Base-by-base conservation (phyloP, 352 stramenopile genomes). In the Pythium rishiriense region DNA sequence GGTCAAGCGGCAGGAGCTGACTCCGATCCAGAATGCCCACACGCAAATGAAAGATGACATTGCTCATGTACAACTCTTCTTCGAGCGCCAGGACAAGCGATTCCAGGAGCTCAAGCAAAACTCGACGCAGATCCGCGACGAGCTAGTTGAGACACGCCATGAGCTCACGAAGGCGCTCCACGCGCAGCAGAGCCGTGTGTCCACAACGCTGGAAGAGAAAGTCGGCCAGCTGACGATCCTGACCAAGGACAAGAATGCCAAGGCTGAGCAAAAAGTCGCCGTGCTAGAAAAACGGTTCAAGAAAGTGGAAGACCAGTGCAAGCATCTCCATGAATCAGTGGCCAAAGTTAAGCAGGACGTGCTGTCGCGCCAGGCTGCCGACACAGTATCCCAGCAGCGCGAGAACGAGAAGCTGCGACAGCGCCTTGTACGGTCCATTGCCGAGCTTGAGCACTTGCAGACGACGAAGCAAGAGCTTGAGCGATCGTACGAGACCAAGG, bases 51-150 rank as follows among this genome's bases (percentile, higher is more conserved):
- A 81, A 53, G 78, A 93, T 4, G 81, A 91, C 25, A 8, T 93
- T 37, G 61, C 63, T 19, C 79, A 93, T 35, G 58, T 93, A 2
- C 76, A 78, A 26, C 64, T 66, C 21, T 75, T 73, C 4, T 59
- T 93, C 19, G 80, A 89, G 28, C 80, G 81, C 1, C 81, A 90
- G 28, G 83, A 91, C 43, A 89, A 83, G 56, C 81, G 83, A 17
- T 62, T 81, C 3, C 76, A 83, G 28, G 81, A 90, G 37, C 51
- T 74, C 19, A 91, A 89, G 54, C 63, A 79, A 10, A 76, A 66
- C 41, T 54, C 70, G 0, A 61, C 76, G 7, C 63, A 74, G 19
- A 66, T 90, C 24, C 77, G 70, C 19, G 83, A 90, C 24, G 83
- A 92, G 42, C 41, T 92, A 1, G 54, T 51, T 1, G 76, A 88